These are phyloP conservation scores for Cadophora sp. DNA, from an alignment of 2,329 filamentous ascomycete species.

Conservation along the genomic window DNA sequence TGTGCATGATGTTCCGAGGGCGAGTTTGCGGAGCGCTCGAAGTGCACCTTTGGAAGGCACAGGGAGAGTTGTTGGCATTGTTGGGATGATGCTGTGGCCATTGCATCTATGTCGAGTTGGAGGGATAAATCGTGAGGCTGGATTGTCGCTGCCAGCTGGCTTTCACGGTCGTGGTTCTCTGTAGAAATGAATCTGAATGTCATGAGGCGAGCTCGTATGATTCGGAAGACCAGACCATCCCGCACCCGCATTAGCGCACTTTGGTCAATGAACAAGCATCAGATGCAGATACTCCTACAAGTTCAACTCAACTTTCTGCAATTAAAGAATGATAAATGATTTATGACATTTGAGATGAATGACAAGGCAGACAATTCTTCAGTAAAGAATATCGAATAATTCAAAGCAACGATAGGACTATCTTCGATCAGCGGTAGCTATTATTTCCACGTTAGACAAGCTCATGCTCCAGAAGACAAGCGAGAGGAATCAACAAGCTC, in stretches of 20 bases:
- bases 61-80: conserved; percentile 49
- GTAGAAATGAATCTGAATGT: not conserved
- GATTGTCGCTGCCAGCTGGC: not conserved
- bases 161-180: not conserved
- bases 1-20: conserved; percentile 63
- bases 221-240: not conserved
- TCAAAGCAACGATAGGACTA: no score
- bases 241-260: not conserved
- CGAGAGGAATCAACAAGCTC: not conserved
- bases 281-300: no score
- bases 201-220: not conserved
- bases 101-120: conserved; percentile 24
- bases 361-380: no score
- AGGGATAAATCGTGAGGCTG: not conserved
- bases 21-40: conserved; percentile 60
- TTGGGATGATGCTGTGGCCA: conserved; percentile 32
- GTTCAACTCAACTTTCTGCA: no score
- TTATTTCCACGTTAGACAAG: not conserved
- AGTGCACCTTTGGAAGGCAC: conserved; percentile 62
- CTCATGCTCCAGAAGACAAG: not conserved
- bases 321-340: not conserved
- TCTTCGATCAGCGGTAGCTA: not conserved
- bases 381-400: no score
- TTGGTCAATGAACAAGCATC: not conserved
- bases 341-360: not conserved